Evolutionary conservation across 805 yeast genomes (phyloP), one percentile per base, ranked within the genome.

Genomic region (Ogataea allantospora): DNA sequence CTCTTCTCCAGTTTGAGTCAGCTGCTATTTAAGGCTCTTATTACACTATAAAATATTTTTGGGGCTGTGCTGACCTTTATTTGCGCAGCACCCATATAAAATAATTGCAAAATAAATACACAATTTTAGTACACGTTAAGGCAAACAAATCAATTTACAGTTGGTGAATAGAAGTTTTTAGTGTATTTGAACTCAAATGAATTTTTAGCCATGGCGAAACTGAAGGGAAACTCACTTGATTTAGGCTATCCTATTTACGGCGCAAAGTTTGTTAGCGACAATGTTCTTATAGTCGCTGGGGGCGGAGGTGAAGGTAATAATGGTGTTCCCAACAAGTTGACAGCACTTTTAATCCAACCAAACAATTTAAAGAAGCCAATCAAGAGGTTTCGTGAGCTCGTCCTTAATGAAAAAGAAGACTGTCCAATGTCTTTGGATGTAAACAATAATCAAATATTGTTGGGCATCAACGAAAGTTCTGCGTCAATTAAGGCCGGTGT

Each of bases 301-400:
- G 99, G 99, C 30, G 97, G 97, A 20, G 98, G 97, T 17, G 95
- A 87, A 58, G 95, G 95, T 7, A 80, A 80, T 54, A 83, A 87
- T 53, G 96, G 95, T 20, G 79, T 88, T 38, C 84, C 89, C 27
- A 91, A 91, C 62, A 87, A 84, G 57, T 66, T 91, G 45, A 78
- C 88, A 4, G 82, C 83, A 2, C 58, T 83, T 27, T 62, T 74
- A 31, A 68, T 84, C 30, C 73, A 77, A 51, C 77, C 82, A 37
- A 68, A 68, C 22, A 70, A 71, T 39, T 57, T 62, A 58, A 67
- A 70, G 34, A 59, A 60, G 58, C 63, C 64, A 9, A 61, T 83
- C 38, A 82, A 77, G 50, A 68, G 78, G 46, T 78, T 71, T 51
- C 65, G 88, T 41, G 93, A 85, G 52, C 69, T 80, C 48, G 46